Percentiles rank a stretch among this genome's conserved stretches.
Conservation (phyloP, 2,329 filamentous ascomycete genomes). For the Penicillium freii region DNA sequence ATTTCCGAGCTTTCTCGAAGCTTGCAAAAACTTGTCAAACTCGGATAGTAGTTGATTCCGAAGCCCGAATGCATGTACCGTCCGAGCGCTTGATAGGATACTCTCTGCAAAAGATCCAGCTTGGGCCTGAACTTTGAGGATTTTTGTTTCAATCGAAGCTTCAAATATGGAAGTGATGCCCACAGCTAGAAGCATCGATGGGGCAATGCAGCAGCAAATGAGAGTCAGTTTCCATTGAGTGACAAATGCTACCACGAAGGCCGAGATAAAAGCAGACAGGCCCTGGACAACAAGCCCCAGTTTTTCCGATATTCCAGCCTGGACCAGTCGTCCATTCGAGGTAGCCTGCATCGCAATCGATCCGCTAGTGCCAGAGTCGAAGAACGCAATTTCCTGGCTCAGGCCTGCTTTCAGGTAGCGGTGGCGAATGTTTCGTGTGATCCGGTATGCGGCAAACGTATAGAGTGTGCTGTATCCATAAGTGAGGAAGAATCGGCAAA, state of each 20-base stretch:
- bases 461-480: slow-evolving; percentile 31
- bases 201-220: slow-evolving; percentile 21
- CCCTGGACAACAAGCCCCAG: slow-evolving; percentile 22
- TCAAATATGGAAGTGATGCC: slow-evolving; percentile 17
- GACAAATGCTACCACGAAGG: slow-evolving; percentile 26
- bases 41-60: slow-evolving; percentile 15
- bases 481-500: slow-evolving; percentile 34
- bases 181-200: slow-evolving; percentile 15
- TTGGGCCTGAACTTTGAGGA: slow-evolving; percentile 22
- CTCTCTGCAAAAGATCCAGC: slow-evolving; percentile 23
- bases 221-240: slow-evolving; percentile 27
- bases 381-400: slow-evolving; percentile 33
- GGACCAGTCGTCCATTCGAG: slow-evolving; percentile 29
- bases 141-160: slow-evolving; percentile 18
- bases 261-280: slow-evolving; percentile 20
- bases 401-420: slow-evolving; percentile 24
- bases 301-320: slow-evolving; percentile 24
- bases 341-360: slow-evolving; percentile 32
- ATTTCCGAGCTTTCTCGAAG: slow-evolving; percentile 10
- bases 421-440: slow-evolving; percentile 17
- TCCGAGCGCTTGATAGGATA: slow-evolving; percentile 18
- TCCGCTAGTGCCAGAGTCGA: slow-evolving; percentile 28
- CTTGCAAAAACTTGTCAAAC: slow-evolving; percentile 21
- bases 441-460: slow-evolving; percentile 9
- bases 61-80: slow-evolving; percentile 26